Evolutionary conservation across 139 green algal species (phyloP).

Genomic region (Mesotaenium endlicherianum): DNA sequence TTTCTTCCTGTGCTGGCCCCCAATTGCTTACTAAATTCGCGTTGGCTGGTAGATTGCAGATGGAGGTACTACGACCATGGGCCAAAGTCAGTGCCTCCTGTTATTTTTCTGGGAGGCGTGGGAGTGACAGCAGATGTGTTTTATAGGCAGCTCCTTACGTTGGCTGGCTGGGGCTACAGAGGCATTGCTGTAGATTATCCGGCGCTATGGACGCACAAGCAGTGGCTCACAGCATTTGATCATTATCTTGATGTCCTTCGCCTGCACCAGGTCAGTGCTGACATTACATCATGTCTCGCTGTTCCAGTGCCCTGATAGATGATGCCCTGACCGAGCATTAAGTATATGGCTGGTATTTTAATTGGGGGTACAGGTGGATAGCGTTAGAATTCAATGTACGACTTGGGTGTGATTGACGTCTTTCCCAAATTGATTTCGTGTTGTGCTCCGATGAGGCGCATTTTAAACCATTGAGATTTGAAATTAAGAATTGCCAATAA

Average conservation of each 20-base stretch:
- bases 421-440: no score
- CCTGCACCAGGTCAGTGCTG: constrained; percentile 35
- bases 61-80: constrained; percentile 35
- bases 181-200: constrained; percentile 28
- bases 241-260: constrained; percentile 26
- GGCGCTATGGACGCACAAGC: constrained; percentile 29
- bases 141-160: constrained; percentile 27
- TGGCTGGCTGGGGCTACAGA: constrained; percentile 10
- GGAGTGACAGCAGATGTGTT: constrained; percentile 27
- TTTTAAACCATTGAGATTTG: no score
- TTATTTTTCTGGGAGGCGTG: constrained; percentile 32
- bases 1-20: no score
- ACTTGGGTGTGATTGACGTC: no score
- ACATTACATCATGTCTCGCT: no score
- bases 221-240: constrained; percentile 37
- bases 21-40: neutral
- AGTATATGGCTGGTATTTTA: no score
- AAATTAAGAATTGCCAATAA: no score
- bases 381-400: no score
- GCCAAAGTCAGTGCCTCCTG: constrained; percentile 6
- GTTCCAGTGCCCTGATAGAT: no score
- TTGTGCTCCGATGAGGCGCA: no score
- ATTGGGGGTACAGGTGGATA: no score
- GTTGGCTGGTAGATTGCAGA: constrained; percentile 6
- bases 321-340: no score